Percentiles rank a stretch among this genome's conserved stretches.
These are phyloP conservation scores for Medicago truncatula DNA, from an alignment of 306 rosid species.

Conservation along the genomic window MtrunA17r5.0-ANR NC_053049.1:15478501-15479000, in stretches of 20 bases:
- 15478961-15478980: no score
- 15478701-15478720: no score
- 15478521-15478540: background rate
- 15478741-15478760: background rate
- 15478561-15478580: background rate
- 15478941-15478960: no score
- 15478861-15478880: no score
- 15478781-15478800: background rate
- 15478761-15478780: background rate
- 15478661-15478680: background rate
- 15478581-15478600: background rate
- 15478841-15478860: no score
- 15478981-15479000: no score
- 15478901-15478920: no score
- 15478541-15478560: background rate
- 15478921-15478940: no score
- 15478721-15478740: no score
- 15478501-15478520: constrained; percentile 17
- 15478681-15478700: background rate
- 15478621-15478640: background rate
- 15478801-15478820: no score
- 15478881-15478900: no score
- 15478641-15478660: background rate
- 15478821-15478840: no score
- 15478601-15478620: background rate